These are phyloP conservation scores for Paxillus rubicundulus DNA, from an alignment of 768 basidiomycete genomes.

Conservation along the genomic window DNA sequence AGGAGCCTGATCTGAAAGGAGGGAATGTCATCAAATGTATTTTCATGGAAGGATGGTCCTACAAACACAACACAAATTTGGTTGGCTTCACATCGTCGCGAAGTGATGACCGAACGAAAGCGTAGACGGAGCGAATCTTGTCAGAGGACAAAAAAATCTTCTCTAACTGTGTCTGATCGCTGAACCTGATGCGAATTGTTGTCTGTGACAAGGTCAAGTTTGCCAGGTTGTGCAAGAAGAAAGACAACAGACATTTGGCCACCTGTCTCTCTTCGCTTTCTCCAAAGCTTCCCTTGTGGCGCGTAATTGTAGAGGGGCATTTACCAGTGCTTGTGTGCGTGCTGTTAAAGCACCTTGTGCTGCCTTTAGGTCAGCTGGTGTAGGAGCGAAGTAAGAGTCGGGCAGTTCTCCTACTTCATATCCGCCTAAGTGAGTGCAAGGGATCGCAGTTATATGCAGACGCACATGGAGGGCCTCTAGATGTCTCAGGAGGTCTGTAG, in stretches of 20 bases:
- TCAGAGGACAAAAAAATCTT: slow-evolving; percentile 71
- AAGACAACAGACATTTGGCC: slow-evolving; percentile 57
- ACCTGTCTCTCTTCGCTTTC: slow-evolving; percentile 59
- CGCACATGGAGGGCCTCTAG: slow-evolving; percentile 34
- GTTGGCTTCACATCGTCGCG: slow-evolving; percentile 72
- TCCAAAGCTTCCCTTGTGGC: slow-evolving; percentile 60
- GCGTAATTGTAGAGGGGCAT: slow-evolving; percentile 71
- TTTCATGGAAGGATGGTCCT: background rate
- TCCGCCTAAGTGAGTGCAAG: slow-evolving; percentile 3
- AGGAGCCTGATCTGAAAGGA: slow-evolving; percentile 64
- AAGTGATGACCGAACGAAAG: slow-evolving; percentile 72
- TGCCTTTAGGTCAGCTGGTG: slow-evolving; percentile 63
- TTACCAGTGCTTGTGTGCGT: slow-evolving; percentile 56
- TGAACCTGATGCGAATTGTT: slow-evolving; percentile 76
- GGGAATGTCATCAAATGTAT: background rate
- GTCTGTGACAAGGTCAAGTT: slow-evolving; percentile 48
- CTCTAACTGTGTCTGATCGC: slow-evolving; percentile 80
- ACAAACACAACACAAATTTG: slow-evolving; percentile 84
- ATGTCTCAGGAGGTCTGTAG: slow-evolving; percentile 43
- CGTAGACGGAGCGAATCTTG: slow-evolving; percentile 82
- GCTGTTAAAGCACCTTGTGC: slow-evolving; percentile 63
- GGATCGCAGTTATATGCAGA: slow-evolving; percentile 8
- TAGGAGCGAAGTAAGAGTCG: slow-evolving; percentile 74
- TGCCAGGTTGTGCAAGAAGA: background rate
- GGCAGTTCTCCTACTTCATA: slow-evolving; percentile 49